phyloP scores from a whole-genome alignment of 164 flowering plant species.

The Sextonia rubra region DNA sequence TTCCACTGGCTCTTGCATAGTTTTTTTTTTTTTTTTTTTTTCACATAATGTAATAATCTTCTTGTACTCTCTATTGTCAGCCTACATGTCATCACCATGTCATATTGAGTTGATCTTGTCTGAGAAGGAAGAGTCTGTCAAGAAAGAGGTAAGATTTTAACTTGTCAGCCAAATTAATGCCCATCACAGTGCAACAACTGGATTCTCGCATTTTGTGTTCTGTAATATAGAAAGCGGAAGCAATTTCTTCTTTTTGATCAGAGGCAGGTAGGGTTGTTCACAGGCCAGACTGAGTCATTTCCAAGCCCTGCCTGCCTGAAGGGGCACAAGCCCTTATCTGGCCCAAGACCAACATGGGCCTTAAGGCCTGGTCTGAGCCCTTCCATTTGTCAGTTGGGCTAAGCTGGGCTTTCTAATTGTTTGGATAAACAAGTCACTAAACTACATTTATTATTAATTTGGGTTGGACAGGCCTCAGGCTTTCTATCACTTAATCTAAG shows the following conservation, averaged over 20 bases:
- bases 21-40: too few relatives aligned
- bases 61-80: constrained; percentile 28
- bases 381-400: too few relatives aligned
- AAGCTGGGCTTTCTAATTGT: too few relatives aligned
- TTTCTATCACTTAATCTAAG: too few relatives aligned
- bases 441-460: too few relatives aligned
- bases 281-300: neutral
- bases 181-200: neutral
- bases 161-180: too few relatives aligned
- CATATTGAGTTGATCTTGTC: constrained; percentile 86
- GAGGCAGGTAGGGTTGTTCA: neutral
- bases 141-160: constrained; percentile 32
- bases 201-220: neutral
- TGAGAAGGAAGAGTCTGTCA: constrained; percentile 83
- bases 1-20: neutral
- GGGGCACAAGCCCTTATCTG: too few relatives aligned
- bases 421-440: too few relatives aligned
- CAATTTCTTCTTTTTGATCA: neutral
- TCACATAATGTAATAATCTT: neutral
- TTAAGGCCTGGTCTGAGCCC: too few relatives aligned
- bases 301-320: too few relatives aligned
- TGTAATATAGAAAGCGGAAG: neutral
- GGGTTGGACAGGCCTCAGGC: too few relatives aligned
- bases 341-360: too few relatives aligned
- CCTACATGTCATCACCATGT: constrained; percentile 92